Evolutionary conservation across 176 grass and related monocot species (phyloP).

Genomic region (Dactylis glomerata): DNA sequence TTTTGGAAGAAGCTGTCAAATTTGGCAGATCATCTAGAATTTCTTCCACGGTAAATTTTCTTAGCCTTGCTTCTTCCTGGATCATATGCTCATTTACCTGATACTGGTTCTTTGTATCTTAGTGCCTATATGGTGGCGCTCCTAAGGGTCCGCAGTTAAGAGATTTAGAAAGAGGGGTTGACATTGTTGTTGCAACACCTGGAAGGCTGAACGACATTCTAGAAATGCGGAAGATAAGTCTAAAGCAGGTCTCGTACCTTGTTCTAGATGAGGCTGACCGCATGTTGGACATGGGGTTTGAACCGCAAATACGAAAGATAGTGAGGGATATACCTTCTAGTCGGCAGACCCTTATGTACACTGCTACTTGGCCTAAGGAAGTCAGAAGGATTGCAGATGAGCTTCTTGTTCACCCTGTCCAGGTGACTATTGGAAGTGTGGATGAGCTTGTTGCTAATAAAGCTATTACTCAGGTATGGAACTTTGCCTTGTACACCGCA

Average conservation of each 20-base stretch:
- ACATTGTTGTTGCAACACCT: slow-evolving; percentile 98
- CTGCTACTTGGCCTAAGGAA: slow-evolving; percentile 99
- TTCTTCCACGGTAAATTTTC: slow-evolving; percentile 69
- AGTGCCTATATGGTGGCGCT: slow-evolving; percentile 97
- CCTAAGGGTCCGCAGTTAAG: slow-evolving; percentile 94
- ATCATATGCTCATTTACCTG: slow-evolving; percentile 20
- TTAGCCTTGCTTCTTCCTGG: neutral
- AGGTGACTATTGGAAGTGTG: slow-evolving; percentile 92
- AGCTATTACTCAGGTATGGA: slow-evolving; percentile 83
- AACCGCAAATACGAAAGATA: slow-evolving; percentile 95
- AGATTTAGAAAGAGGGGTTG: slow-evolving; percentile 90
- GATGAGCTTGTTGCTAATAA: slow-evolving; percentile 98
- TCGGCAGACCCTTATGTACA: slow-evolving; percentile 99
- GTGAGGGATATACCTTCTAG: slow-evolving; percentile 73
- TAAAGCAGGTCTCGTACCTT: slow-evolving; percentile 71
- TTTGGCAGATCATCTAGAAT: slow-evolving; percentile 88
- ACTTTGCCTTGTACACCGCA: neutral
- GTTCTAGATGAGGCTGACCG: slow-evolving; percentile 87
- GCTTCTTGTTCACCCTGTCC: slow-evolving; percentile 86
- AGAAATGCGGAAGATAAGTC: slow-evolving; percentile 80
- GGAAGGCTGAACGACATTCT: slow-evolving; percentile 95
- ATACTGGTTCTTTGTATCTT: slow-evolving; percentile 12
- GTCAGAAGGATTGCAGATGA: slow-evolving; percentile 86
- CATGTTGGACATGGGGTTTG: slow-evolving; percentile 91
- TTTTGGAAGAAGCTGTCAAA: slow-evolving; percentile 87